Evolutionary conservation across 2,329 filamentous ascomycete genomes (phyloP), one percentile per base, ranked within the genome.

Genomic region (Bipolaris sorokiniana): DNA sequence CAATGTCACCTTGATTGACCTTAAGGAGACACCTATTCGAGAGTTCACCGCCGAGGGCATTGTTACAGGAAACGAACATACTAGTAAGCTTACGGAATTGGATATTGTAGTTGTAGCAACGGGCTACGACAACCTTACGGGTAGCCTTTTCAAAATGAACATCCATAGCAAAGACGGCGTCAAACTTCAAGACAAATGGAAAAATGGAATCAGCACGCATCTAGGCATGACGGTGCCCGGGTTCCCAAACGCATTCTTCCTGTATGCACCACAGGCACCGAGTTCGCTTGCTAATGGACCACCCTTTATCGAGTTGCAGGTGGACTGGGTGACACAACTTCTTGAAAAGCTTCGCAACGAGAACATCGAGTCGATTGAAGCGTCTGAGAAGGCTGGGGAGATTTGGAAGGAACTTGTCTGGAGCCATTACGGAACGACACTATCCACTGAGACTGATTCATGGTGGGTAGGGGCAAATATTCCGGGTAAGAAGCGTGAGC

Each of bases 31-130:
- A 1, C 10, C 20, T 7, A 44, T 44, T 23, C 0, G n/a, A 9
- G 20, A 15, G 13, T 44, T 44, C 22, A 28, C 7, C 10, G 10
- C 9, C 9, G 22, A 44, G 5, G 41, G 41, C 7, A 26, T 42
- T 23, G 10, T 13, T 15, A 26, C 23, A 10, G 22, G 9, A 13
- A n/a, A 11, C 10, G 0, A 26, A 6, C 10, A 44, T 26, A 22
- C 18, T 26, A 15, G 7, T 15, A n/a, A 28, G 48, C 50, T 62
- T 34, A 64, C 69, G 22, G 72, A 77, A 18, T 68, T 77, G 41
- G 76, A 78, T 38, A 58, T 76, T 10, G 64, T 78, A 16, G 71
- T 71, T 22, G 58, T 78, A 7, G 77, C 75, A 7, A 78, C 77
- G 1, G 61, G 61, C 11, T 64, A 55, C 31, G 76, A 79, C 51